Base-by-base conservation (phyloP, 1,139 yeast species). In the Debaryomycetaceae sp. region DNA sequence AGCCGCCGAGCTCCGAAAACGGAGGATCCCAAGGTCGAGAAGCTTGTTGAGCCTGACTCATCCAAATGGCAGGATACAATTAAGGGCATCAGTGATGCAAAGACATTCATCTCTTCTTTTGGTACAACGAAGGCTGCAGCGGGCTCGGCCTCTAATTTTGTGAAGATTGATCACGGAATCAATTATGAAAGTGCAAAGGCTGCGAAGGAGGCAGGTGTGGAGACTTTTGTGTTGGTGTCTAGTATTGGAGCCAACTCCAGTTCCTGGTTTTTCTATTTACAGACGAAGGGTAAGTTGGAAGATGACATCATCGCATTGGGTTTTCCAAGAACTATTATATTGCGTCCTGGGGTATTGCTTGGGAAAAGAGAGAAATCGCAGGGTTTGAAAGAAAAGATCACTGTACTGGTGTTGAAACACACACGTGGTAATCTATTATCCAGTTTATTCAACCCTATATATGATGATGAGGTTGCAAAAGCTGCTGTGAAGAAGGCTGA, bases 91-190 rank as follows among this genome's bases (percentile, higher is more conserved):
- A 39, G 6, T 17, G 28, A n/a, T 6, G 18, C 9, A n/a, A 58
- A 58, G 22, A 58, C 69, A 1, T 69, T 78, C 42, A 75, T 82
- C 47, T 76, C 87, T 1, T 79, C 81, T 0, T 74, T 87, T 50
- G 95, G 89, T n/a, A 84, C 95, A 13, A 87, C 95, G 1, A 70
- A 75, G 39, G 81, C 76, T 1, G 70, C 64, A 14, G 95, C 89
- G 3, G 92, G 92, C n/a, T 66, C 79, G 4, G 40, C 45, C 11
- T 85, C 75, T 19, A 73, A 78, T 17, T 89, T 86, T 61, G 70
- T 72, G 47, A 68, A 70, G 48, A 80, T 87, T 46, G 96, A 87
- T 53, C 76, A 81, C 50, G 94, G 85, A 36, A 64, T 81, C 47
- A 87, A 85, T 53, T 60, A 75, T 33, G 77, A 69, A 26, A 62